These are phyloP conservation scores for Penicillium decumbens DNA, from an alignment of 2,329 filamentous ascomycete species.

Conservation along the genomic window DNA sequence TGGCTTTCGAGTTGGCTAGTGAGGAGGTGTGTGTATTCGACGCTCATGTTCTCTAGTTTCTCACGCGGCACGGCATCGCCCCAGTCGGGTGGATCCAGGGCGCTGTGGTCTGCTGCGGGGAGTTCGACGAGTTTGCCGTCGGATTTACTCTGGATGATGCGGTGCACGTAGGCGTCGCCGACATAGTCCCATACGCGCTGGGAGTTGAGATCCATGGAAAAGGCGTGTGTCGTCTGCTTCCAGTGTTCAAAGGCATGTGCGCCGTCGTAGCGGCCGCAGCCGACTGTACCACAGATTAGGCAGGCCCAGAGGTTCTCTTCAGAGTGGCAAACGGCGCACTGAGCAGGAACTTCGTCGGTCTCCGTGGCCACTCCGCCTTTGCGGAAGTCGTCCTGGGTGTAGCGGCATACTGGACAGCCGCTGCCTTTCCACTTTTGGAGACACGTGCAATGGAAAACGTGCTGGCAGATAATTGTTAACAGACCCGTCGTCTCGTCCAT, in stretches of 20 bases:
- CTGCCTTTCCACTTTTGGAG: constrained; percentile 93
- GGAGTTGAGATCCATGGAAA: constrained; percentile 85
- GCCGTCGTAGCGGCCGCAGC: constrained; percentile 89
- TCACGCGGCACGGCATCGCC: constrained; percentile 49
- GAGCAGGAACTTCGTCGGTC: constrained; percentile 52
- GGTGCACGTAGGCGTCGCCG: constrained; percentile 91
- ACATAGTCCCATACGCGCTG: constrained; percentile 98
- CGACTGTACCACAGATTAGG: constrained; percentile 85
- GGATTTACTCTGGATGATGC: constrained; percentile 87
- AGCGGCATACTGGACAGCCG: constrained; percentile 90
- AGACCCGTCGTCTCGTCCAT: constrained; percentile 98
- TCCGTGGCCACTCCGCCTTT: constrained; percentile 45
- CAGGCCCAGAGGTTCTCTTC: constrained; percentile 89
- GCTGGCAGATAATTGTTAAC: constrained; percentile 92
- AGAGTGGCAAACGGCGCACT: constrained; percentile 77
- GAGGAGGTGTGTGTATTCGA: constrained; percentile 91
- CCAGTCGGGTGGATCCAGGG: constrained; percentile 42
- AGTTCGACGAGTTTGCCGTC: constrained; percentile 90
- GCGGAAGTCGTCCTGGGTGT: constrained; percentile 62
- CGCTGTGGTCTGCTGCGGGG: constrained; percentile 54
- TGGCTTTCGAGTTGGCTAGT: constrained; percentile 91
- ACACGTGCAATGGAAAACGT: constrained; percentile 96
- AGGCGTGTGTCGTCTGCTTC: constrained; percentile 83
- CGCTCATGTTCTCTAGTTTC: constrained; percentile 71
- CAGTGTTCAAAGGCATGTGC: constrained; percentile 93